These are phyloP conservation scores for Sordariomycetes sp. DNA, from an alignment of 2,329 filamentous ascomycete species.

Conservation along the genomic window DNA sequence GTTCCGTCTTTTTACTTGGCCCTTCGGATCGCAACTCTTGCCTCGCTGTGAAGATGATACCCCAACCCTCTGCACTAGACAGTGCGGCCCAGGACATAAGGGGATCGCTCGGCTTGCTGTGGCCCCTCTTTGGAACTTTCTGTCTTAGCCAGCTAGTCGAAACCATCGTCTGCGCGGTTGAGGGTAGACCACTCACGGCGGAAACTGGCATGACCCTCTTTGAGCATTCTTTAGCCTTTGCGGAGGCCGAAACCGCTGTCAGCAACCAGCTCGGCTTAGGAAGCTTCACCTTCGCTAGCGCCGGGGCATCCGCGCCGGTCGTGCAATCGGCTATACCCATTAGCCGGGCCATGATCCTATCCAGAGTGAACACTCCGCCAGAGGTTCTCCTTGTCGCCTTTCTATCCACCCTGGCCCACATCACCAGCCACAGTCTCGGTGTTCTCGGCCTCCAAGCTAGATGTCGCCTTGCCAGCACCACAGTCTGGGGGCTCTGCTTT, in stretches of 20 bases:
- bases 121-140: constrained; percentile 60
- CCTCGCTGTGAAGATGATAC: constrained; percentile 55
- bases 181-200: constrained; percentile 64
- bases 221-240: constrained; percentile 90
- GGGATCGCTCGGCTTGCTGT: constrained; percentile 66
- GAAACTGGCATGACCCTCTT: constrained; percentile 96
- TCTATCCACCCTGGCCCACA: constrained; percentile 78
- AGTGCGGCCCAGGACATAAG: constrained; percentile 43
- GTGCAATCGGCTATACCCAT: constrained; percentile 25
- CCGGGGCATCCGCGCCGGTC: constrained; percentile 9
- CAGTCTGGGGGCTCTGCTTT: constrained; percentile 80
- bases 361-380: constrained; percentile 73
- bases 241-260: constrained; percentile 84
- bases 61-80: constrained; percentile 23
- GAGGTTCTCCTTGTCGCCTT: constrained; percentile 80
- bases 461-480: constrained; percentile 75
- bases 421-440: constrained; percentile 73
- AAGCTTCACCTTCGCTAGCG: constrained; percentile 14
- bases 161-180: constrained; percentile 74
- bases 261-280: constrained; percentile 66
- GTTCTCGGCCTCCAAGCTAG: constrained; percentile 67
- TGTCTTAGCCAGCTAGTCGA: constrained; percentile 78
- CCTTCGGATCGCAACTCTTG: constrained; percentile 66
- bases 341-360: constrained; percentile 55
- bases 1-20: constrained; percentile 59